Percentiles rank a stretch among this genome's conserved stretches.
Evolutionary conservation across 345 rosid genomes (phyloP).

Genomic region (Arabidopsis suecica): DNA sequence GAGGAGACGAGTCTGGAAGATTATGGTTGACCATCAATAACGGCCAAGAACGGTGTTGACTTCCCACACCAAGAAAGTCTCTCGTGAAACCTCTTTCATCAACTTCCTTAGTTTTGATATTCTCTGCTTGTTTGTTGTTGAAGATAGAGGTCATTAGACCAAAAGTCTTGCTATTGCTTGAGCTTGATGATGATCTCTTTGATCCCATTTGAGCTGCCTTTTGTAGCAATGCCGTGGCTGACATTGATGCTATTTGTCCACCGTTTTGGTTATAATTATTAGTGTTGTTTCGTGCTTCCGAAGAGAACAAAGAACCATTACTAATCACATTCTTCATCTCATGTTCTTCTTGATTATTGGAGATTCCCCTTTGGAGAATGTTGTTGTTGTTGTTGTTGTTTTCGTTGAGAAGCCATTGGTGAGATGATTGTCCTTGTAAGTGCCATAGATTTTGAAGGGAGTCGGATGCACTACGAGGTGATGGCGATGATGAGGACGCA

Average conservation of each 20-base stretch:
- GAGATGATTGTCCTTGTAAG: slow-evolving; percentile 40
- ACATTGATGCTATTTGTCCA: slow-evolving; percentile 54
- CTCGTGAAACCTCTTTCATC: slow-evolving; percentile 57
- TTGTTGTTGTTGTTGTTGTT: slow-evolving; percentile 29
- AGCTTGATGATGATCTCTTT: slow-evolving; percentile 50
- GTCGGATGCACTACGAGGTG: slow-evolving; percentile 24
- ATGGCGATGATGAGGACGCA: slow-evolving; percentile 17
- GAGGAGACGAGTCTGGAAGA: slow-evolving; percentile 45
- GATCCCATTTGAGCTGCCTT: slow-evolving; percentile 90
- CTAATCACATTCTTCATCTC: slow-evolving; percentile 16
- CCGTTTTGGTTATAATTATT: not conserved
- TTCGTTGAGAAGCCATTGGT: slow-evolving; percentile 37
- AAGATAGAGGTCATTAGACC: slow-evolving; percentile 45
- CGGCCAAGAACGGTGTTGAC: slow-evolving; percentile 38
- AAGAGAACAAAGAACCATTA: slow-evolving; percentile 31
- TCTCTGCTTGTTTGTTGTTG: slow-evolving; percentile 26
- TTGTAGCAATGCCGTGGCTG: slow-evolving; percentile 86
- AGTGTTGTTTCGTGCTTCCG: slow-evolving; percentile 24
- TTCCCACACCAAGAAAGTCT: slow-evolving; percentile 76
- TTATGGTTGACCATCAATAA: slow-evolving; percentile 52
- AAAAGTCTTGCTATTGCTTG: slow-evolving; percentile 10
- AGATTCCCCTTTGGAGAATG: slow-evolving; percentile 37
- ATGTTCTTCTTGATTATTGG: slow-evolving; percentile 37
- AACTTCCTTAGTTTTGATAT: slow-evolving; percentile 31
- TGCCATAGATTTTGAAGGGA: slow-evolving; percentile 44